Evolutionary conservation across 352 stramenopile genomes (phyloP).

Genomic region (Pythium graminicola): DNA sequence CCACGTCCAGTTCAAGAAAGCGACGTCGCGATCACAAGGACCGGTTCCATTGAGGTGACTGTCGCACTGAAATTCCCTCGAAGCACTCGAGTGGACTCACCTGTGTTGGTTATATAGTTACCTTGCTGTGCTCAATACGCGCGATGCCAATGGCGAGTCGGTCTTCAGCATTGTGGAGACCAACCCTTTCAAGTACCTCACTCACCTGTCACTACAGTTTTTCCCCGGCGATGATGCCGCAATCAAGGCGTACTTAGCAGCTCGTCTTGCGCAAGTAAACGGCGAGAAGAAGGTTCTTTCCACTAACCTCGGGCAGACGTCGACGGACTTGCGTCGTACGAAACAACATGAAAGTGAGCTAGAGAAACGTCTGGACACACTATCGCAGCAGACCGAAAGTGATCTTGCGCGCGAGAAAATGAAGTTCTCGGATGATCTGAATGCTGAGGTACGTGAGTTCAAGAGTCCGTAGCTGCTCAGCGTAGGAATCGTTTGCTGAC

Average conservation of each 20-base stretch:
- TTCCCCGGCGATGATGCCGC: slow-evolving; percentile 75
- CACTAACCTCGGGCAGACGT: slow-evolving; percentile 38
- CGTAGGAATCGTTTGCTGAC: no score
- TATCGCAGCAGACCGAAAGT: slow-evolving; percentile 48
- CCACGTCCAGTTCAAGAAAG: slow-evolving; percentile 12
- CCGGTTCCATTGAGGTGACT: slow-evolving; percentile 56
- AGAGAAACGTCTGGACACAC: slow-evolving; percentile 44
- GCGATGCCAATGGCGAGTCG: slow-evolving; percentile 46
- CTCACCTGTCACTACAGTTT: slow-evolving; percentile 88
- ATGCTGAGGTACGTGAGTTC: slow-evolving; percentile 30
- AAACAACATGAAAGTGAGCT: slow-evolving; percentile 38
- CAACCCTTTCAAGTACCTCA: slow-evolving; percentile 93
- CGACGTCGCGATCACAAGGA: slow-evolving; percentile 48
- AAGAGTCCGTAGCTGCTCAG: background rate
- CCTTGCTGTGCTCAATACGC: slow-evolving; percentile 75
- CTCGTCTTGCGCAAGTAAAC: slow-evolving; percentile 78
- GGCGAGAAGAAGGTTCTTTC: slow-evolving; percentile 37
- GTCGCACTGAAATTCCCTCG: background rate
- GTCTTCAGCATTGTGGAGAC: slow-evolving; percentile 92
- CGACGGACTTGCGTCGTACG: slow-evolving; percentile 32
- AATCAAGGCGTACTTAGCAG: slow-evolving; percentile 90
- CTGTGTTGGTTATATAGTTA: slow-evolving; percentile 33
- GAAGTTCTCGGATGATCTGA: slow-evolving; percentile 59
- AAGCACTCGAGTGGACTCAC: no score
- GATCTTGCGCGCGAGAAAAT: slow-evolving; percentile 60